Base-by-base conservation (phyloP, 1,284 basidiomycete genomes). In the Calocybe gambosa region DNA sequence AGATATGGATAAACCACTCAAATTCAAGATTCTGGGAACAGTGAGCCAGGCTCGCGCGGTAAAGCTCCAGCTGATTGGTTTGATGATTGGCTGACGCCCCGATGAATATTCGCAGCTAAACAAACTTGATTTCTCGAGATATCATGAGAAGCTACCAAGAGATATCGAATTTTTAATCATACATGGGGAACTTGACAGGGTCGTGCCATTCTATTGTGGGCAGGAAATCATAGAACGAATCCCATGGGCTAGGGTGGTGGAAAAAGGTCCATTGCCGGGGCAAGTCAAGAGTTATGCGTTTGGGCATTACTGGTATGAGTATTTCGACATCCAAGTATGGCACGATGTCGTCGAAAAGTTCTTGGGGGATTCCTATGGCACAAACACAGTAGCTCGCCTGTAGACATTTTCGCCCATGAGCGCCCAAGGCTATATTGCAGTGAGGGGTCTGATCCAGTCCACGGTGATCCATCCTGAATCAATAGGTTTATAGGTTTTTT, bases 281-380 rank as follows among this genome's bases (percentile, higher is more conserved):
- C 63, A 70, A 49, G 56, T 74, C 10, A 65, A 67, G 13, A 61
- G 49, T 40, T 53, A 65, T 23, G 56, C 58, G 1, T 74, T 74
- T 46, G 73, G 72, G 1, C 72, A 74, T 52, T 55, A 67, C 36
- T 75, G 70, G 70, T 70, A 62, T 45, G 72, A 73, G 49, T 74
- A 74, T 49, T 75, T 74, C 40, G 65, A 66, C 43, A 57, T 65
- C 3, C 55, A 61, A 36, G 55, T 70, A 29, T 74, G 72, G 73
- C 57, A 55, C 21, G 62, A 67, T 39, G 68, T 71, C 4, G 49
- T 74, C 4, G 64, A 70, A 43, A 53, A 47, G 5, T 73, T 73
- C 47, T 62, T 50, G 50, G 48, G 31, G 34, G 45, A 45, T 23
- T 48, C 42, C 38, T 50, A 43, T 35, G 25, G 25, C 10, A 28